Percentiles rank a stretch among this genome's conserved stretches.
Evolutionary conservation across 805 yeast species (phyloP).

Genomic region (Starmerella bombicola): DNA sequence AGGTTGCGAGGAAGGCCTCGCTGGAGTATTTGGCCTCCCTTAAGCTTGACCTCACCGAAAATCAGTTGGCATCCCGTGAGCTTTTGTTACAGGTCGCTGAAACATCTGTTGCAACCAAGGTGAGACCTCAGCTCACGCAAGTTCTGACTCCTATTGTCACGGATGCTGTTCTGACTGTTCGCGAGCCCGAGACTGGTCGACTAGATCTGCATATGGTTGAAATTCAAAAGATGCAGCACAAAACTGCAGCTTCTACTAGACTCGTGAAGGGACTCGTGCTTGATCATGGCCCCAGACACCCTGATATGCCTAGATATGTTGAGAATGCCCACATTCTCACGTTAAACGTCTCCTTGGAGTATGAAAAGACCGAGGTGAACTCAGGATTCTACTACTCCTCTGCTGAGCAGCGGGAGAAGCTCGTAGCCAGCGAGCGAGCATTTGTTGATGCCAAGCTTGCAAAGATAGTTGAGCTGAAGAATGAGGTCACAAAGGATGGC

Average conservation of each 20-base stretch:
- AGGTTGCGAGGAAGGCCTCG: slow-evolving; percentile 66
- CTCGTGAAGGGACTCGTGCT: slow-evolving; percentile 81
- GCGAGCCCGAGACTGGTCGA: slow-evolving; percentile 34
- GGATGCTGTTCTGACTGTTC: slow-evolving; percentile 79
- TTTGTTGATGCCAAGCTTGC: slow-evolving; percentile 88
- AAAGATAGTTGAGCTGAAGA: slow-evolving; percentile 85
- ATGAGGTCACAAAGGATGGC: slow-evolving; percentile 70
- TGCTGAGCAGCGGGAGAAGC: slow-evolving; percentile 91
- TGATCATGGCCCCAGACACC: slow-evolving; percentile 98
- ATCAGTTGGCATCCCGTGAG: slow-evolving; percentile 52
- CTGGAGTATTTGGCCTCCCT: slow-evolving; percentile 57
- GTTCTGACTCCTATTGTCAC: slow-evolving; percentile 88
- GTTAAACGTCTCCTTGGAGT: slow-evolving; percentile 86
- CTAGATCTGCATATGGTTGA: slow-evolving; percentile 95
- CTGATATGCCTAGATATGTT: slow-evolving; percentile 91
- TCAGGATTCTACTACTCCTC: slow-evolving; percentile 87
- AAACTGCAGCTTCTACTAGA: slow-evolving; percentile 68
- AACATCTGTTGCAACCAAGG: slow-evolving; percentile 79
- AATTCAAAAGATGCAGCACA: slow-evolving; percentile 96
- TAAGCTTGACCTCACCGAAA: slow-evolving; percentile 37
- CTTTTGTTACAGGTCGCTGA: slow-evolving; percentile 83
- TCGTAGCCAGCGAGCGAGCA: slow-evolving; percentile 83
- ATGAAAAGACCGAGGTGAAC: slow-evolving; percentile 95
- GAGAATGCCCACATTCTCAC: slow-evolving; percentile 75
- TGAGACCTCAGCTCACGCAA: slow-evolving; percentile 60